Evolutionary conservation across 2,329 filamentous ascomycete species (phyloP).

Genomic region (Helminthosporium solani): DNA sequence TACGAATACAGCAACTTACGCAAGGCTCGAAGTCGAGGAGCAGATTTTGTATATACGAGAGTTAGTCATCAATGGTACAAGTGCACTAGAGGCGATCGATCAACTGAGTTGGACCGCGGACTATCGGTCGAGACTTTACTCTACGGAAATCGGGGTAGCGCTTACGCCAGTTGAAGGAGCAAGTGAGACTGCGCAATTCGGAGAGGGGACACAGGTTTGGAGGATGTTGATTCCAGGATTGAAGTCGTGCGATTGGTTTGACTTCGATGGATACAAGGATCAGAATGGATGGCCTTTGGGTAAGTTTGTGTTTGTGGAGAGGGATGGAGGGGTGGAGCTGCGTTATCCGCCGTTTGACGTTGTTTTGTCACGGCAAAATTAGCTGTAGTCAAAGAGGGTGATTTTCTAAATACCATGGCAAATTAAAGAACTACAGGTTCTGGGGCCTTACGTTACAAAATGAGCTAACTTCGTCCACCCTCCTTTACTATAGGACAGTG

Average conservation of each 20-base stretch:
- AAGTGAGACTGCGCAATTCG: constrained; percentile 25
- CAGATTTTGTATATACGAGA: constrained; percentile 31
- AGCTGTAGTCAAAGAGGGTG: no score
- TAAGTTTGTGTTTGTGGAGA: constrained; percentile 30
- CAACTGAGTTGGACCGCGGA: constrained; percentile 25
- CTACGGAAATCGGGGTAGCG: constrained; percentile 22
- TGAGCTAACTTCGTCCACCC: no score
- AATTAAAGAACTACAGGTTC: no score
- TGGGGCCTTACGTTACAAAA: no score
- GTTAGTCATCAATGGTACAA: constrained; percentile 29
- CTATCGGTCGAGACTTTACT: constrained; percentile 20
- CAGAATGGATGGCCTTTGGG: constrained; percentile 32
- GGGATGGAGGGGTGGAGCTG: constrained; percentile 19
- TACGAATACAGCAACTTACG: constrained; percentile 22
- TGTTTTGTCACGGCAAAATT: constrained; percentile 15
- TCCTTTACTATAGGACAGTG: no score
- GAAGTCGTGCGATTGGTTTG: constrained; percentile 33
- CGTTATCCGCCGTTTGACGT: constrained; percentile 35
- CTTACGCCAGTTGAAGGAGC: constrained; percentile 29
- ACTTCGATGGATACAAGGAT: constrained; percentile 38
- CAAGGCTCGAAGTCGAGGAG: constrained; percentile 24
- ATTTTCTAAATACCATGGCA: no score
- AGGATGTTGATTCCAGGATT: constrained; percentile 28
- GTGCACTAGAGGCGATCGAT: constrained; percentile 31
- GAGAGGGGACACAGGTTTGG: constrained; percentile 27